Conservation (phyloP, 2,329 filamentous ascomycete species). For the Cladosporium sp. region DNA sequence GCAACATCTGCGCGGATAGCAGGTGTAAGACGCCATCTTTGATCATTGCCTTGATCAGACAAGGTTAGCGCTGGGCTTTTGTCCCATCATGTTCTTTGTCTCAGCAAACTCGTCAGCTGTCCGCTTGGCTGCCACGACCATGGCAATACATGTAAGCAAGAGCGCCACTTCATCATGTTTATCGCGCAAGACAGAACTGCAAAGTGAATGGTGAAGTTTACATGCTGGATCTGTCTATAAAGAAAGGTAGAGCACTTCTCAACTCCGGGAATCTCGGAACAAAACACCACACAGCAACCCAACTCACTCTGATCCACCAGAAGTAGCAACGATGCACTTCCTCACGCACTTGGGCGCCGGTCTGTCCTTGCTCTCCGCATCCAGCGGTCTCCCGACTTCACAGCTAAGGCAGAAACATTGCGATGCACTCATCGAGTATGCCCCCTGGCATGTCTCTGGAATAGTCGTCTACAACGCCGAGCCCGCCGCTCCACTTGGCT, state of each 20-base stretch:
- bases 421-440: neutral
- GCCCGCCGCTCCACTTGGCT: neutral
- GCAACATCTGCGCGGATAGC: neutral
- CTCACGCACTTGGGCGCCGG: neutral
- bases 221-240: neutral
- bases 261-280: neutral
- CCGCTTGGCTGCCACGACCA: neutral
- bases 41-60: neutral
- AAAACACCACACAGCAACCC: neutral
- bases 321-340: neutral
- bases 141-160: neutral
- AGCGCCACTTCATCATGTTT: conserved; percentile 15
- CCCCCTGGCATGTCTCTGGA: conserved; percentile 1
- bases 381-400: neutral
- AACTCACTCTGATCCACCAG: neutral
- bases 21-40: neutral
- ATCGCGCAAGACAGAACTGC: neutral
- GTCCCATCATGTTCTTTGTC: neutral
- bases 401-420: neutral
- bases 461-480: neutral
- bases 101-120: conserved; percentile 3
- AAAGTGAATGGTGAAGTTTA: conserved; percentile 6
- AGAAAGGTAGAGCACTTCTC: neutral
- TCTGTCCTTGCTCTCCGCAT: neutral
- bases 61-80: neutral